Evolutionary conservation across 1,284 basidiomycete species (phyloP), one percentile per base, ranked within the genome.

Genomic region (Rhizopogon hawkerae): DNA sequence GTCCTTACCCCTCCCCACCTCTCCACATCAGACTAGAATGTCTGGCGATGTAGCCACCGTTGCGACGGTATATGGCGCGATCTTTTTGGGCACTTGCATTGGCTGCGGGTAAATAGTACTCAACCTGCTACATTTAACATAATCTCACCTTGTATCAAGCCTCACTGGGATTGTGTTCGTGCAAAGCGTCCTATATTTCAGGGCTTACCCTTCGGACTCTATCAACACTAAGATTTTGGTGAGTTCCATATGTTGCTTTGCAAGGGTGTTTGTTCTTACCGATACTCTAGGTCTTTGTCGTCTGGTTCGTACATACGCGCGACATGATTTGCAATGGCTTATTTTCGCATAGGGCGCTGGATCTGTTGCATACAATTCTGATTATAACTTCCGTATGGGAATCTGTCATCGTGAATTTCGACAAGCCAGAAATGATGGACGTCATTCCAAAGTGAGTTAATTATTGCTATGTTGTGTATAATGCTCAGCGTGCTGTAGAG

Each of bases 121-220:
- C 11, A 5, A 9, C 11, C 31, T 5, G 13, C 14, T 7, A 9
- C 13, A 2, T 1, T 3, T 4, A 23, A 9, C 10, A 35, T 7
- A 7, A 3, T 8, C 53, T 64, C 8, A 63, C 38, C 1, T 54
- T 18, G 54, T 60, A 5, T 13, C 11, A 44, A 76, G 74, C n/a
- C 67, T 76, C 44, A 71, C 72, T 7, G 75, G 75, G 16, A 54
- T 75, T 16, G 72, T 74, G n/a, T 62, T 68, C 3, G 69, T 73
- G 1, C 75, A 77, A 60, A 62, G 57, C n/a, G 57, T 72, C 38
- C 52, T 67, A 13, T 77, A 77, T 55, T 71, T 65, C 54, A 75
- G 69, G 53, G 56, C 68, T 24, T 76, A 75, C 56, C 66, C 70
- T 0, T 50, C 51, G 2, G 75, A 77, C 52, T 52, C 46, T 13